These are phyloP conservation scores for Sporothrix brasiliensis DNA, from an alignment of 2,329 filamentous ascomycete species.

Conservation along the genomic window DNA sequence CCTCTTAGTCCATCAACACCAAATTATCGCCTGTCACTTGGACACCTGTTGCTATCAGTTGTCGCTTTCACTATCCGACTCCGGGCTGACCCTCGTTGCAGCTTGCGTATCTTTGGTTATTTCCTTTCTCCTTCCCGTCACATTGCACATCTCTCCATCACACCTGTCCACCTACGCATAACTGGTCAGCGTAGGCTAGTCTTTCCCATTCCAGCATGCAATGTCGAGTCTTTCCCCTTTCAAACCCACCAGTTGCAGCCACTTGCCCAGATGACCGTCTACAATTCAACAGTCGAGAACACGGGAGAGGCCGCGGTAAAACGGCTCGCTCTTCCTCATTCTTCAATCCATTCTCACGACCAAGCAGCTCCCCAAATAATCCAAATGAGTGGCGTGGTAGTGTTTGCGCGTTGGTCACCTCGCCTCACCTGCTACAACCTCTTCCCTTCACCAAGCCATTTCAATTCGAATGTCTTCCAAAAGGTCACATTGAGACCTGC, in stretches of 20 bases:
- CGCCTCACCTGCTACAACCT: no score
- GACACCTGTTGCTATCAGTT: neutral
- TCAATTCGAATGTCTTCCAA: no score
- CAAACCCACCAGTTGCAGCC: neutral
- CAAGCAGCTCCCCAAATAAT: neutral
- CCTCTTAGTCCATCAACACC: neutral
- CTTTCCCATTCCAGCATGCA: constrained; percentile 3
- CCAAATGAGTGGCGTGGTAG: neutral
- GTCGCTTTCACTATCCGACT: neutral
- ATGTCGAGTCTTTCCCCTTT: neutral
- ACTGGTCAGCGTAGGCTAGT: neutral
- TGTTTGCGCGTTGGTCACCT: no score
- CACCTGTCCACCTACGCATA: constrained; percentile 18
- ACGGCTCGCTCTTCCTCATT: neutral
- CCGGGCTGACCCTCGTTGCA: neutral
- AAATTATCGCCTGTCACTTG: constrained; percentile 7
- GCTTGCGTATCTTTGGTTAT: neutral
- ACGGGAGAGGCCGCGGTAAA: constrained; percentile 10
- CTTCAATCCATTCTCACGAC: neutral
- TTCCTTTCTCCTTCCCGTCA: constrained; percentile 8
- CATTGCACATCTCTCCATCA: constrained; percentile 17
- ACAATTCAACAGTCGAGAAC: neutral
- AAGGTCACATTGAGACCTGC: no score
- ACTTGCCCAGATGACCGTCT: neutral
- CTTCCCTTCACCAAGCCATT: no score